Evolutionary conservation across 371 early-diverging fungal species (phyloP).

Genomic region (Globomyces sp.): DNA sequence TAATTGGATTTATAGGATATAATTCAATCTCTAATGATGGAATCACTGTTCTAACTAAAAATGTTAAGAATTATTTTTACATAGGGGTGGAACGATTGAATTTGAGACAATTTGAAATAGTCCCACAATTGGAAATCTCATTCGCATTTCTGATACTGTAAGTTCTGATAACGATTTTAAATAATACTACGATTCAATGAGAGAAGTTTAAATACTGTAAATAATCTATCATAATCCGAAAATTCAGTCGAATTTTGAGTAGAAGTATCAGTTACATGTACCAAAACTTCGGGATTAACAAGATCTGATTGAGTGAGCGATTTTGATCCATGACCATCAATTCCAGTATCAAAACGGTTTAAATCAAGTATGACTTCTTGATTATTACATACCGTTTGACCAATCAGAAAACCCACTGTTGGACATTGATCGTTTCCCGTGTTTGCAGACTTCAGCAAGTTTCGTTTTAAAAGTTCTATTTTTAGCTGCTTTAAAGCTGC

Average conservation of each 20-base stretch:
- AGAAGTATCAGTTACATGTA: not conserved
- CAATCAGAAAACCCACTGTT: not conserved
- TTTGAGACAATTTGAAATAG: not conserved
- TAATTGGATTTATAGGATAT: conserved; percentile 8
- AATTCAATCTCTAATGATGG: not conserved
- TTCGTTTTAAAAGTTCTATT: conserved; percentile 1
- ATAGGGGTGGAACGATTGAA: not conserved
- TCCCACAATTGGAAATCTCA: not conserved
- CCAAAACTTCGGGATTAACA: not conserved
- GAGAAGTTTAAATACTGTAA: too few species aligned
- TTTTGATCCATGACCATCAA: conserved; percentile 1
- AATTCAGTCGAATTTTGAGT: too few species aligned
- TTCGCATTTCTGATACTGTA: not conserved
- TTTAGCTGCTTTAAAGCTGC: not conserved
- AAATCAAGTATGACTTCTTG: not conserved
- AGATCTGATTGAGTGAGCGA: not conserved
- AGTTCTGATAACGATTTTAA: not conserved
- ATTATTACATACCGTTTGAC: not conserved
- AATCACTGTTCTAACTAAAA: not conserved
- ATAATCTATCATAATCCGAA: too few species aligned
- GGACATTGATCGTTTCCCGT: not conserved
- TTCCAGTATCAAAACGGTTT: conserved; percentile 2
- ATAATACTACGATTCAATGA: not conserved
- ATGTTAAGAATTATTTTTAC: not conserved
- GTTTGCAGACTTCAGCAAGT: not conserved